These are phyloP conservation scores for Clarireedia sp. DNA, from an alignment of 2,329 filamentous ascomycete genomes.

Conservation along the genomic window DNA sequence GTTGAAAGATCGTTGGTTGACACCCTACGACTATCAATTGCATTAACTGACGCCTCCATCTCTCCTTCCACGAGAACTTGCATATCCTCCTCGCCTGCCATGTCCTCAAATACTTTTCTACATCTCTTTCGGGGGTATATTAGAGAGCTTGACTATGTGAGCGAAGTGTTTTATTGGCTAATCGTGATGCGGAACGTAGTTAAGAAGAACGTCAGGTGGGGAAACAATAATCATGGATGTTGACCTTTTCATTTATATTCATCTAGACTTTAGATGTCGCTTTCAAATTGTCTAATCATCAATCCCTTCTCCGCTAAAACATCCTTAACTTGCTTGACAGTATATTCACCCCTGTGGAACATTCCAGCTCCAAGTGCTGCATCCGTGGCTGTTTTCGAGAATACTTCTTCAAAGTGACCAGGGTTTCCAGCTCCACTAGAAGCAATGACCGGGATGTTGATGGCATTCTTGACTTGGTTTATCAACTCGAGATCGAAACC, in stretches of 20 bases:
- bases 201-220: too few relatives aligned
- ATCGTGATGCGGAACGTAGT: too few relatives aligned
- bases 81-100: too few relatives aligned
- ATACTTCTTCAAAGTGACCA: conserved; percentile 84
- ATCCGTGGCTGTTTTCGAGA: conserved; percentile 76
- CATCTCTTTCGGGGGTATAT: too few relatives aligned
- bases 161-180: too few relatives aligned
- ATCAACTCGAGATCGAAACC: conserved; percentile 95
- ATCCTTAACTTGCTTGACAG: conserved; percentile 88
- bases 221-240: too few relatives aligned
- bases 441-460: conserved; percentile 90
- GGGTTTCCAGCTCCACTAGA: conserved; percentile 87
- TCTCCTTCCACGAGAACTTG: too few relatives aligned
- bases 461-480: conserved; percentile 73
- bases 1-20: too few relatives aligned
- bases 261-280: conserved; percentile 14
- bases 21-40: too few relatives aligned
- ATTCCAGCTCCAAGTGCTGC: conserved; percentile 93
- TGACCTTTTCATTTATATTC: background rate
- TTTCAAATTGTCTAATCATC: conserved; percentile 70
- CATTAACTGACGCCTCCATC: too few relatives aligned
- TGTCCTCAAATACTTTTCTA: too few relatives aligned
- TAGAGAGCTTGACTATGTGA: too few relatives aligned
- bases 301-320: conserved; percentile 64
- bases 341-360: conserved; percentile 95